Evolutionary conservation across 1,284 basidiomycete genomes (phyloP), one percentile per base, ranked within the genome.

Genomic region (Austropuccinia psidii): DNA sequence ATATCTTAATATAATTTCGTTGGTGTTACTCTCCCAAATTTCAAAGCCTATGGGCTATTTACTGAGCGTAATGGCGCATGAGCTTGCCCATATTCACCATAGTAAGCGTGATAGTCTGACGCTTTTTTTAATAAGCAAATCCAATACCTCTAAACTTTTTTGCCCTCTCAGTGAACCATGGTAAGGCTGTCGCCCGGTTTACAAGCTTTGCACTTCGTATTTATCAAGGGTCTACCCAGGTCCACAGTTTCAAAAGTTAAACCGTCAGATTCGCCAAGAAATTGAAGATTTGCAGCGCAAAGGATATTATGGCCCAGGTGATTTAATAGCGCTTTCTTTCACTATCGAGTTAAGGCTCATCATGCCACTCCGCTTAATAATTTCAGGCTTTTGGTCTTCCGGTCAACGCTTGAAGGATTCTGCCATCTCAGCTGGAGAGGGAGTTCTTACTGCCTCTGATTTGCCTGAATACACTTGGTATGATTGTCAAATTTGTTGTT

Each of bases 361-460:
- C 41, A 45, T 45, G 11, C n/a, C 41, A 45, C 41, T 11, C 21
- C 21, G n/a, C 15, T 55, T 15, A 17, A 15, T n/a, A n/a, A n/a
- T n/a, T n/a, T n/a, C 29, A 67, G 65, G 65, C 17, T 67, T 67
- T 55, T 67, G 65, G 65, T 67, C 65, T 49, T 67, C 65, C n/a
- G 65, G 65, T 43, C 49, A 67, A 67, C 31, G 50, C 52, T 24
- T 67, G 9, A 67, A 52, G 31, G 65, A 67, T 37, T 67, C 65
- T 27, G 50, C 50, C 13, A 52, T 43, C 7, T 35, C 50, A 2
- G 49, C 33, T 35, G 65, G 65, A 54, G 65, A 67, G 52, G 65
- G 19, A 27, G 29, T 6, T 11, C 50, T 67, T 2, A 55, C 24
- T 19, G 65, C 65, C 43, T 67, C 65, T 37, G 65, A 67, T 19